Percentiles rank a stretch among this genome's conserved stretches.
Evolutionary conservation across 805 yeast species (phyloP).

Genomic region (Myxozyma mucilagina): DNA sequence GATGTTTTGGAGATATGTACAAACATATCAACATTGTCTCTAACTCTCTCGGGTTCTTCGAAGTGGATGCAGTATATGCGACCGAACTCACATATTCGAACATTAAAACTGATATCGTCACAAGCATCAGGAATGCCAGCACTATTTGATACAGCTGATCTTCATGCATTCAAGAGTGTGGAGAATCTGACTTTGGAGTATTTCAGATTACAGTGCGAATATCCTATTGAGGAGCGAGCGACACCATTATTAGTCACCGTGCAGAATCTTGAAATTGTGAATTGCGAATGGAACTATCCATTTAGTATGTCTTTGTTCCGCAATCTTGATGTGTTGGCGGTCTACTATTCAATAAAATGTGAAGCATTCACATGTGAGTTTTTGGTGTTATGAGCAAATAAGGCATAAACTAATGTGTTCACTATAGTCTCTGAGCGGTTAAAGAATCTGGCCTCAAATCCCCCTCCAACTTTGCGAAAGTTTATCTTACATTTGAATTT

Average conservation of each 20-base stretch:
- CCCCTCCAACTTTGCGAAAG: conserved; percentile 15
- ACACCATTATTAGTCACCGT: conserved; percentile 16
- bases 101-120: conserved; percentile 9
- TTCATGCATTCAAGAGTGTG: conserved; percentile 22
- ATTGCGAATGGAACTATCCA: conserved; percentile 32
- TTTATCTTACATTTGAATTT: conserved; percentile 18
- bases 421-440: conserved; percentile 24
- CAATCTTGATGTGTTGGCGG: conserved; percentile 9
- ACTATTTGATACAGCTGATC: conserved; percentile 20
- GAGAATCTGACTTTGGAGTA: conserved; percentile 14
- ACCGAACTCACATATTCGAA: conserved; percentile 10
- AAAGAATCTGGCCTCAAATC: conserved; percentile 22
- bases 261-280: conserved; percentile 10
- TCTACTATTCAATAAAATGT: conserved; percentile 17
- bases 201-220: conserved; percentile 27
- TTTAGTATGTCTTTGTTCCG: conserved; percentile 23
- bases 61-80: conserved; percentile 26
- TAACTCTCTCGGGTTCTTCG: conserved; percentile 30
- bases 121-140: conserved; percentile 17
- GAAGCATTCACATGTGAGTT: conserved; percentile 28
- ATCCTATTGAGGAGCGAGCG: conserved; percentile 21
- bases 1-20: conserved; percentile 14
- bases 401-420: not conserved
- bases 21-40: conserved; percentile 6
- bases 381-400: not conserved